Evolutionary conservation across 495 filamentous ascomycete genomes (phyloP).

Genomic region (Neurospora sublineolata): DNA sequence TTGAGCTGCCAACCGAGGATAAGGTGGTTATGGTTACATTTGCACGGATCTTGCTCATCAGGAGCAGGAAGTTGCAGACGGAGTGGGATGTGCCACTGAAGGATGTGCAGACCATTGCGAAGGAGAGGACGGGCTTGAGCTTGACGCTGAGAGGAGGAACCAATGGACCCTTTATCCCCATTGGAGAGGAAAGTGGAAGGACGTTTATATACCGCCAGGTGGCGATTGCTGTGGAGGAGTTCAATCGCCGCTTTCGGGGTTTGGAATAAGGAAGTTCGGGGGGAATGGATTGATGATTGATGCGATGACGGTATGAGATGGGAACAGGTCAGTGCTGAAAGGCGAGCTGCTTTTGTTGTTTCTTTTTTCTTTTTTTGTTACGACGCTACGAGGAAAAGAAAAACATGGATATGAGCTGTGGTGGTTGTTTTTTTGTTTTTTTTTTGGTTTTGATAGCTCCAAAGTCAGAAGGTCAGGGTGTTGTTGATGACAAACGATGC

Average conservation of each 20-base stretch:
- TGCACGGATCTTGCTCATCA: conserved; percentile 78
- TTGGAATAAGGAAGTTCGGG: conserved; percentile 18
- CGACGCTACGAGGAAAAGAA: neutral
- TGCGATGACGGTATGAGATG: neutral
- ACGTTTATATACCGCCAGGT: conserved; percentile 71
- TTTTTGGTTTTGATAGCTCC: neutral
- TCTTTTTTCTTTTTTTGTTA: neutral
- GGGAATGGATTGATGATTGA: neutral
- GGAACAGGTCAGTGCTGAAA: neutral
- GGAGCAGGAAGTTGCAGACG: conserved; percentile 66
- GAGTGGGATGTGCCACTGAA: conserved; percentile 96
- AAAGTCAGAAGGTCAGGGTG: neutral
- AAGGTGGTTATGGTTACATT: conserved; percentile 95
- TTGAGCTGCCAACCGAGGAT: conserved; percentile 81
- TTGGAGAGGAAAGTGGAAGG: conserved; percentile 74
- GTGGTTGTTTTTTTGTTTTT: neutral
- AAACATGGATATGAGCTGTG: neutral
- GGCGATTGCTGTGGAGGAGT: conserved; percentile 46
- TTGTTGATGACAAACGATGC: neutral
- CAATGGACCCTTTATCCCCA: conserved; percentile 90
- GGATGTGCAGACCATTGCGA: conserved; percentile 91
- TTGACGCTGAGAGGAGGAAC: conserved; percentile 78
- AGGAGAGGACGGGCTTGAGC: conserved; percentile 88
- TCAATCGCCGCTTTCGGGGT: conserved; percentile 41
- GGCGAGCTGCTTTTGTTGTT: neutral